Conservation (phyloP, 768 basidiomycete genomes). For the Podaxis mareebaensis region DNA sequence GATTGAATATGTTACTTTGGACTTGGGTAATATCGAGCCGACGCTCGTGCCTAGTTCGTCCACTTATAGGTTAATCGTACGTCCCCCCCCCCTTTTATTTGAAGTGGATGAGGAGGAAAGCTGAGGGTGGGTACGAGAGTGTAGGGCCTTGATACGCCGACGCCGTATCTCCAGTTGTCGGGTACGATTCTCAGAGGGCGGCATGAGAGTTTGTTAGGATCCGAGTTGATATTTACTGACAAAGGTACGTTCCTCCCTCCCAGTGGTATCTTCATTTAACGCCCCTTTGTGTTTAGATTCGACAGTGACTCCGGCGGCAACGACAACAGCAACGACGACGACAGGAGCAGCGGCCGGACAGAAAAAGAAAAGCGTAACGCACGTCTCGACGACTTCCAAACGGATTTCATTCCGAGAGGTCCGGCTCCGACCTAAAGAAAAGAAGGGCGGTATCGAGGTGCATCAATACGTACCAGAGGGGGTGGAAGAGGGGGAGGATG, state of each 20-base stretch:
- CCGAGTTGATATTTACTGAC: slow-evolving; percentile 76
- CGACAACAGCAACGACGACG: background rate
- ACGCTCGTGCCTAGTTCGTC: slow-evolving; percentile 72
- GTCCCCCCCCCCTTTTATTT: slow-evolving; percentile 26
- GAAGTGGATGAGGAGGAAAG: background rate
- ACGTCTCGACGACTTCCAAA: slow-evolving; percentile 63
- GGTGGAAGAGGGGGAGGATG: background rate
- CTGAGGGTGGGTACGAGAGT: background rate
- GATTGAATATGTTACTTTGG: slow-evolving; percentile 71
- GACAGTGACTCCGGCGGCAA: background rate
- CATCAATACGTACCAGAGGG: too few relatives aligned
- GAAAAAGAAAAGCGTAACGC: slow-evolving; percentile 54
- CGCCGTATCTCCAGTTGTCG: slow-evolving; percentile 75
- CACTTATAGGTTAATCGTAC: slow-evolving; percentile 72
- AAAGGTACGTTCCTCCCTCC: slow-evolving; percentile 38
- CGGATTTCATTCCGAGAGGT: slow-evolving; percentile 77
- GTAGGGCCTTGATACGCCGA: slow-evolving; percentile 77
- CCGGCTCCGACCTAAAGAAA: slow-evolving; percentile 47
- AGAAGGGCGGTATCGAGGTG: background rate
- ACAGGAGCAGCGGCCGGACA: background rate
- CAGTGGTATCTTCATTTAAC: background rate
- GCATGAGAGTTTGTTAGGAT: slow-evolving; percentile 69
- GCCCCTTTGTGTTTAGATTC: background rate
- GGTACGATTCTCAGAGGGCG: slow-evolving; percentile 74
- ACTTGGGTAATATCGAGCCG: slow-evolving; percentile 71